These are phyloP conservation scores for Porodaedalea pini DNA, from an alignment of 1,284 basidiomycete genomes.

Conservation along the genomic window DNA sequence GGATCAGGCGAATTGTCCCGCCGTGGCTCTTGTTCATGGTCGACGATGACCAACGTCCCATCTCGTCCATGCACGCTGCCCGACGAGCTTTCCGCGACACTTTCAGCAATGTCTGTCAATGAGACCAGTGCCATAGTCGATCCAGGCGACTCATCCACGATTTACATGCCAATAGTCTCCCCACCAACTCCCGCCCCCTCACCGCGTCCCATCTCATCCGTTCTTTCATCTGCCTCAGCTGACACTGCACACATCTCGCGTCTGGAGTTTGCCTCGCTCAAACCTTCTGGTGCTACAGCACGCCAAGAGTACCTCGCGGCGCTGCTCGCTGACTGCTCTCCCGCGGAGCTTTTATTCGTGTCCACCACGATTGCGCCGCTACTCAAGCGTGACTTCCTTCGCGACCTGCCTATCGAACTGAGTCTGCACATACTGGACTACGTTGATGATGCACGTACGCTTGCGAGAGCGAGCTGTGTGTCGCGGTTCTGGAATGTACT, in stretches of 20 bases:
- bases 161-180: slow-evolving; percentile 57
- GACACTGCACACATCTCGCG: slow-evolving; percentile 30
- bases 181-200: slow-evolving; percentile 72
- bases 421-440: slow-evolving; percentile 79
- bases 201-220: slow-evolving; percentile 36
- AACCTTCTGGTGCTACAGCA: slow-evolving; percentile 34
- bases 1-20: no score
- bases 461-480: slow-evolving; percentile 72
- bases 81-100: neutral
- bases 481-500: slow-evolving; percentile 76
- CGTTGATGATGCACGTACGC: slow-evolving; percentile 77
- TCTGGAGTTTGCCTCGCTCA: slow-evolving; percentile 37
- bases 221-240: slow-evolving; percentile 26
- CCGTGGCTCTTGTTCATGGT: neutral
- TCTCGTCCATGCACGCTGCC: neutral
- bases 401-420: slow-evolving; percentile 81
- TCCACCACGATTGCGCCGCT: slow-evolving; percentile 74
- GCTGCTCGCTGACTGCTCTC: slow-evolving; percentile 63
- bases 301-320: slow-evolving; percentile 62
- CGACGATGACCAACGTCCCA: neutral
- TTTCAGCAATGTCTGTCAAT: slow-evolving; percentile 5
- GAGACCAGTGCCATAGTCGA: slow-evolving; percentile 1
- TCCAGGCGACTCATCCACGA: slow-evolving; percentile 25
- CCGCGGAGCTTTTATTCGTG: slow-evolving; percentile 77
- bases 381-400: slow-evolving; percentile 85